These are phyloP conservation scores for Melocanna baccifera DNA, from an alignment of 176 grass and related monocot species.

Conservation along the genomic window DNA sequence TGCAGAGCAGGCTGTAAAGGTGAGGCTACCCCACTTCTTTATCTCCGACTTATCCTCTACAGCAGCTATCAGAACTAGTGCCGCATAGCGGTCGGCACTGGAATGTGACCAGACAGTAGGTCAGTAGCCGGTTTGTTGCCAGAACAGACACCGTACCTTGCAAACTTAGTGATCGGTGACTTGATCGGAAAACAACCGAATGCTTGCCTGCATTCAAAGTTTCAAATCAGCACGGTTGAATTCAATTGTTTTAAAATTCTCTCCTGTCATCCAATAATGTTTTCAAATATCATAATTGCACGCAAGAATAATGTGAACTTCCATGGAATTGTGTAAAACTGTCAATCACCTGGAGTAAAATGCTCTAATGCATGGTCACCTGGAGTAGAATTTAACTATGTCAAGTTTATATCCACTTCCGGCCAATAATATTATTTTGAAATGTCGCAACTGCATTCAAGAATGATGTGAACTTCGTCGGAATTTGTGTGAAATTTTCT, in stretches of 20 bases:
- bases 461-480: not conserved
- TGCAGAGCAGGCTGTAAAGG: slow-evolving; percentile 88
- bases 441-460: not conserved
- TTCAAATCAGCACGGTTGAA: not conserved
- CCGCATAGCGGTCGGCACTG: not conserved
- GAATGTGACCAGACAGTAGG: not conserved
- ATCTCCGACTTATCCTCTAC: not conserved
- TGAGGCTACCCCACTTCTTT: slow-evolving; percentile 10
- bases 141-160: not conserved
- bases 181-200: not conserved
- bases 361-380: not conserved
- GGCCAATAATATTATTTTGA: not conserved
- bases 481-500: not conserved
- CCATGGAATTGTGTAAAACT: not conserved
- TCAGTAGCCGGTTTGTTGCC: not conserved
- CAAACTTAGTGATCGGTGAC: not conserved
- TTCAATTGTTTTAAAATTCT: not conserved
- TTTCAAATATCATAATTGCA: not conserved
- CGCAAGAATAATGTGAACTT: not conserved
- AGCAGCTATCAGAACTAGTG: not conserved
- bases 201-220: not conserved
- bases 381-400: not conserved
- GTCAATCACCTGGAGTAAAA: not conserved
- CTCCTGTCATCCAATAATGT: not conserved
- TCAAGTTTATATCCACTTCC: not conserved